A percentile compares a stretch with the other conserved stretches of the same genome.
Conservation (phyloP, 176 grass and related monocot genomes). For the Pontederia paniculata region DNA sequence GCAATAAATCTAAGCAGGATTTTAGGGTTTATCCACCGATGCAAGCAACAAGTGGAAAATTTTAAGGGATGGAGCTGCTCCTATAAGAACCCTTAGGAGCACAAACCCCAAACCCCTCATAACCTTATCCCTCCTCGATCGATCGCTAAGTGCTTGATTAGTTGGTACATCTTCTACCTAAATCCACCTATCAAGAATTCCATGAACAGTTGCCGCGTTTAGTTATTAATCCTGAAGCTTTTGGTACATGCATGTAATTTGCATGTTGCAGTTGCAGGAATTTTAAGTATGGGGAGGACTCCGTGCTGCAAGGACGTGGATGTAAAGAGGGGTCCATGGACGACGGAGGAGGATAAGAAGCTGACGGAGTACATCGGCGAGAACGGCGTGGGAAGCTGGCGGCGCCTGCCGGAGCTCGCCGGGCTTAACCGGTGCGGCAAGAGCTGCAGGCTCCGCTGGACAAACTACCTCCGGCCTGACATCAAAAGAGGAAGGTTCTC, state of each 20-base stretch:
- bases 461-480: conserved; percentile 86
- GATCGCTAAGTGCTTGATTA: too few relatives aligned
- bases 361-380: conserved; percentile 54
- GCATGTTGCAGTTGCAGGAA: background rate
- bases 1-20: too few relatives aligned
- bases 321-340: conserved; percentile 79
- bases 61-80: too few relatives aligned
- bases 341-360: conserved; percentile 63
- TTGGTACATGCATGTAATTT: background rate
- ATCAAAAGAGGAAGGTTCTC: conserved; percentile 79
- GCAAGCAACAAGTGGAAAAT: too few relatives aligned
- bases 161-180: too few relatives aligned
- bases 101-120: too few relatives aligned
- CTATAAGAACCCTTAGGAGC: too few relatives aligned
- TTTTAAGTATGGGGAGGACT: conserved; percentile 48
- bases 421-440: conserved; percentile 89
- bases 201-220: background rate
- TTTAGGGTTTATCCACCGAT: too few relatives aligned
- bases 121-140: too few relatives aligned
- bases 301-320: conserved; percentile 72
- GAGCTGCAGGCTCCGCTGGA: conserved; percentile 94
- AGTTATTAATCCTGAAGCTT: background rate
- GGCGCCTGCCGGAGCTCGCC: conserved; percentile 67
- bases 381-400: conserved; percentile 73
- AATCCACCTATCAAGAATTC: background rate